Conservation (phyloP, 1,284 basidiomycete species). For the Fomitopsis palustris region DNA sequence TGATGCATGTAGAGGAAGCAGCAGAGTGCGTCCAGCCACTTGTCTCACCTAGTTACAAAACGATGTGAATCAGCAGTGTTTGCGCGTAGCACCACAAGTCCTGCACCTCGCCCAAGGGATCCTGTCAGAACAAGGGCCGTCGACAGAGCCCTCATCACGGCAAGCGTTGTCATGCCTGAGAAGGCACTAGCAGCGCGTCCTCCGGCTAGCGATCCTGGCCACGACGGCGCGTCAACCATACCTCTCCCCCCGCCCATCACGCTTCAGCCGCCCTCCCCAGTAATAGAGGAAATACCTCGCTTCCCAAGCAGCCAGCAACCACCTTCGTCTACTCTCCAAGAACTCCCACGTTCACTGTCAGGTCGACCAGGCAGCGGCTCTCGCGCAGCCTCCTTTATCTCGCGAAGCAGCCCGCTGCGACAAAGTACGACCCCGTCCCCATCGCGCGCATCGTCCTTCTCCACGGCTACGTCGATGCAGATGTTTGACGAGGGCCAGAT, state of each 20-base stretch:
- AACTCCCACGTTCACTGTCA: background rate
- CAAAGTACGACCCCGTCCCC: constrained; percentile 25
- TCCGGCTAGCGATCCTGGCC: constrained; percentile 45
- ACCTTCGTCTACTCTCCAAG: constrained; percentile 19
- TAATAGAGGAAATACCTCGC: constrained; percentile 33
- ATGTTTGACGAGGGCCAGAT: constrained; percentile 32
- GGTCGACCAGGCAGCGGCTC: background rate
- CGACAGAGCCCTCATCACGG: constrained; percentile 1
- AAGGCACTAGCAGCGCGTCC: constrained; percentile 39
- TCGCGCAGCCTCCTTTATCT: constrained; percentile 20
- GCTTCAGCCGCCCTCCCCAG: background rate
- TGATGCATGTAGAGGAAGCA: background rate
- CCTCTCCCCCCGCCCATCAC: background rate
- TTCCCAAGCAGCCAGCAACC: constrained; percentile 29
- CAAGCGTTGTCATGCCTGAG: constrained; percentile 49
- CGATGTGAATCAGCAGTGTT: background rate
- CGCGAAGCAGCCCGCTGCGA: constrained; percentile 33
- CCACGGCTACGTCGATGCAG: constrained; percentile 29
- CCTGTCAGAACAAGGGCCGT: background rate
- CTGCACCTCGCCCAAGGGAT: background rate
- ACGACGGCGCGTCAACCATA: constrained; percentile 6
- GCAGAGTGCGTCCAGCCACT: background rate
- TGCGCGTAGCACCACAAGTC: background rate
- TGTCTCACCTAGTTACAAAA: background rate
- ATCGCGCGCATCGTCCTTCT: constrained; percentile 22